These are phyloP conservation scores for Mortierella sp. DNA, from an alignment of 371 early-diverging fungal genomes.

Conservation along the genomic window DNA sequence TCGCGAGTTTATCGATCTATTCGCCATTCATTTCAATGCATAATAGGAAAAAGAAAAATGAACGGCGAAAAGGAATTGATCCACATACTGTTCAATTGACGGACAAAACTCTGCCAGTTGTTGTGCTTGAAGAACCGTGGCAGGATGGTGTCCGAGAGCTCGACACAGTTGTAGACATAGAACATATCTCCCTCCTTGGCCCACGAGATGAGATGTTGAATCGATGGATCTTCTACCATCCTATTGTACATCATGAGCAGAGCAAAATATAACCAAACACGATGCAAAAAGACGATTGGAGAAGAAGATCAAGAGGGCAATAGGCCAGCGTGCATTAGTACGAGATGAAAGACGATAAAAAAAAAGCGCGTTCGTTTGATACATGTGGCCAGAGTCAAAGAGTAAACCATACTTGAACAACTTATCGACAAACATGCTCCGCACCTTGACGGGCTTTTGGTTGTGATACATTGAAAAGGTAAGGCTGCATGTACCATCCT, in stretches of 20 bases:
- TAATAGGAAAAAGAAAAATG: neutral
- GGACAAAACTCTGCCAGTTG: conserved; percentile 90
- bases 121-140: conserved; percentile 90
- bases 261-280: neutral
- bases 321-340: neutral
- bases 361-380: neutral
- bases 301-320: neutral
- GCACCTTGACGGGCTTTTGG: conserved; percentile 40
- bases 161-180: conserved; percentile 78
- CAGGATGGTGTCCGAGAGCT: conserved; percentile 79
- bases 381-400: neutral
- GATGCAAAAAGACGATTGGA: neutral
- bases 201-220: conserved; percentile 66
- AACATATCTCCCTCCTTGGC: conserved; percentile 75
- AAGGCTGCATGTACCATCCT: conserved; percentile 26
- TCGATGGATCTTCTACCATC: conserved; percentile 63
- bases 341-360: neutral
- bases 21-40: neutral
- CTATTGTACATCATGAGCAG: conserved; percentile 19
- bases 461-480: conserved; percentile 14
- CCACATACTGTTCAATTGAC: conserved; percentile 82
- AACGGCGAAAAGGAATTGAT: neutral
- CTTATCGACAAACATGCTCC: conserved; percentile 59
- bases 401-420: conserved; percentile 43
- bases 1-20: neutral